Percentiles rank a stretch among this genome's conserved stretches.
These are phyloP conservation scores for Penicillium manginii DNA, from an alignment of 495 filamentous ascomycete species.

Conservation along the genomic window DNA sequence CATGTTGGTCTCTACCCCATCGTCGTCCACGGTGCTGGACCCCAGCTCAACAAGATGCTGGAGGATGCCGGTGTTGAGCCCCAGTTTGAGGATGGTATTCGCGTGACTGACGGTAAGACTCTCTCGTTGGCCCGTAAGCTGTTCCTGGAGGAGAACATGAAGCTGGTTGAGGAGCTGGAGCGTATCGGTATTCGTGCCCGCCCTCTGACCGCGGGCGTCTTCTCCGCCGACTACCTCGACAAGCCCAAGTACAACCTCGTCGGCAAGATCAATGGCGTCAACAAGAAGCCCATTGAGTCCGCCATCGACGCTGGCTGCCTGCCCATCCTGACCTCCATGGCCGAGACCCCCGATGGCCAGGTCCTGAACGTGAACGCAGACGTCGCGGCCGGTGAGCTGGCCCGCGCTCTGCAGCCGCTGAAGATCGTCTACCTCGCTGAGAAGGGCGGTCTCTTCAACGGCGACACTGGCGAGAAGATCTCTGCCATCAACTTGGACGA, in stretches of 20 bases:
- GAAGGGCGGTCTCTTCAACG: conserved; percentile 95
- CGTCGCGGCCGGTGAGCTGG: conserved; percentile 92
- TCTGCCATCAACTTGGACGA: conserved; percentile 98
- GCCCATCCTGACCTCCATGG: conserved; percentile 96
- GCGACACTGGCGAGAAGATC: conserved; percentile 91
- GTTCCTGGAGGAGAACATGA: conserved; percentile 95
- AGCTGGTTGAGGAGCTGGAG: conserved; percentile 90
- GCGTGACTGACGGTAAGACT: conserved; percentile 95
- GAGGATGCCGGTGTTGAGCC: conserved; percentile 93
- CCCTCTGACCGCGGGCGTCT: conserved; percentile 91
- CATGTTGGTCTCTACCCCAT: conserved; percentile 95
- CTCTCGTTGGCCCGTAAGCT: conserved; percentile 86
- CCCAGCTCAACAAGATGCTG: conserved; percentile 93
- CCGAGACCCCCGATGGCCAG: conserved; percentile 90
- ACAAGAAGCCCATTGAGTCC: conserved; percentile 88
- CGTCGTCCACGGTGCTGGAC: conserved; percentile 94
- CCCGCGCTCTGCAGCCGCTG: conserved; percentile 84
- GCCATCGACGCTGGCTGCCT: conserved; percentile 91
- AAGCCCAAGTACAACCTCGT: conserved; percentile 94
- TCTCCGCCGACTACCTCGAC: conserved; percentile 92
- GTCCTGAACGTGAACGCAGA: conserved; percentile 98
- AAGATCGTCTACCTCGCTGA: conserved; percentile 99
- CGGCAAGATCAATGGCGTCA: conserved; percentile 92
- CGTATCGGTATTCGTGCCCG: conserved; percentile 88
- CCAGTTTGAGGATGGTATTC: conserved; percentile 94